Percentiles rank a stretch among this genome's conserved stretches.
phyloP scores from a whole-genome alignment of 2,329 filamentous ascomycete genomes.

The Sporothrix humicola region DNA sequence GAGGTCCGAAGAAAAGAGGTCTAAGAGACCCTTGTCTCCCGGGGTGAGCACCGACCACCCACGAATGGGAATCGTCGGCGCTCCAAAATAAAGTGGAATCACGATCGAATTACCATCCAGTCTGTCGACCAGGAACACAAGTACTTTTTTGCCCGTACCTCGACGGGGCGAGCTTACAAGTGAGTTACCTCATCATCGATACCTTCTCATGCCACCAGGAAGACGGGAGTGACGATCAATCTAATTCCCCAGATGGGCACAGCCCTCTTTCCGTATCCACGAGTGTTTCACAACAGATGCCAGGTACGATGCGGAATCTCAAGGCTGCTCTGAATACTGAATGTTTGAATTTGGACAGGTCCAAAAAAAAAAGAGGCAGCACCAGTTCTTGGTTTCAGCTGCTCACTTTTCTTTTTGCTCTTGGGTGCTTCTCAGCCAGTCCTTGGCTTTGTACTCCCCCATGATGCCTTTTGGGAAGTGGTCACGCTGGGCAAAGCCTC shows the following conservation, averaged over 20 bases:
- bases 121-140: no score
- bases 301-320: conserved; percentile 19
- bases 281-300: conserved; percentile 25
- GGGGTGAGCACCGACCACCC: neutral
- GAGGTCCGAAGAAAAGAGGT: neutral
- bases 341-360: neutral
- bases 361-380: neutral
- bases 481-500: conserved; percentile 11
- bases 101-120: neutral
- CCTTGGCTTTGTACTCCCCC: neutral
- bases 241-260: conserved; percentile 17
- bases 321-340: conserved; percentile 19
- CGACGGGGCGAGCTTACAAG: neutral
- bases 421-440: conserved; percentile 7
- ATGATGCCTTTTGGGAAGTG: neutral
- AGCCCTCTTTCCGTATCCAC: conserved; percentile 9
- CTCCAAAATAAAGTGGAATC: neutral
- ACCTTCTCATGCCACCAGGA: neutral
- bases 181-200: conserved; percentile 4
- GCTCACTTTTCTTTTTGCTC: neutral
- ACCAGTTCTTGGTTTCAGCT: conserved; percentile 17
- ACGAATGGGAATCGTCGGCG: conserved; percentile 11
- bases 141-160: no score
- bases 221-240: neutral
- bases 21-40: neutral